Percentiles rank a stretch among this genome's conserved stretches.
These are phyloP conservation scores for Fusarium protoensiforme DNA, from an alignment of 2,329 filamentous ascomycete genomes.

Conservation along the genomic window DNA sequence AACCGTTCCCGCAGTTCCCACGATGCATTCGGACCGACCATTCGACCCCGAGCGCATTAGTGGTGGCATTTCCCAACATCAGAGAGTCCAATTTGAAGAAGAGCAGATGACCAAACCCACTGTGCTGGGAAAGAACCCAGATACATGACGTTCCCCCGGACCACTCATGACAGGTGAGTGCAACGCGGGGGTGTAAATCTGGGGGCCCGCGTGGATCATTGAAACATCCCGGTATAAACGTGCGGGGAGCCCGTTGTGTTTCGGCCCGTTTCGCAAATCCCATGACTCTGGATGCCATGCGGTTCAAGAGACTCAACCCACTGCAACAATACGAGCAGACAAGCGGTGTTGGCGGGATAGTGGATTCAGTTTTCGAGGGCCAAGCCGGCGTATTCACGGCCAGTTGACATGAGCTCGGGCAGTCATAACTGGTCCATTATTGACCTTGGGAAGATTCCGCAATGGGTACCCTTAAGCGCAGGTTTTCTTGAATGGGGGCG, in stretches of 20 bases:
- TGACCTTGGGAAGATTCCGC: not conserved
- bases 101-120: not conserved
- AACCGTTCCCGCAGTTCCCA: constrained; percentile 3
- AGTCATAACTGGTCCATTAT: not conserved
- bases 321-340: not conserved
- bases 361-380: constrained; percentile 9
- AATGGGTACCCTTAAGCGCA: not conserved
- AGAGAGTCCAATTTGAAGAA: not conserved
- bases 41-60: not conserved
- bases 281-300: constrained; percentile 21
- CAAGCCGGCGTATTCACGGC: constrained; percentile 1
- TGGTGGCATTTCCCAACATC: constrained; percentile 1
- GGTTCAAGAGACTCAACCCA: not conserved
- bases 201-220: constrained; percentile 13
- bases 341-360: not conserved
- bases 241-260: constrained; percentile 25
- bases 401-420: not conserved
- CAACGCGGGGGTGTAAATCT: constrained; percentile 30
- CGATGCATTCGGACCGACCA: constrained; percentile 25
- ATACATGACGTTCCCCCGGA: not conserved
- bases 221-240: constrained; percentile 26
- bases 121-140: not conserved
- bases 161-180: not conserved
- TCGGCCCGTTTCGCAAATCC: constrained; percentile 28
- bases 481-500: not conserved